Evolutionary conservation across 169 alveolate species (phyloP).

Genomic region (Eimeria acervulina): DNA sequence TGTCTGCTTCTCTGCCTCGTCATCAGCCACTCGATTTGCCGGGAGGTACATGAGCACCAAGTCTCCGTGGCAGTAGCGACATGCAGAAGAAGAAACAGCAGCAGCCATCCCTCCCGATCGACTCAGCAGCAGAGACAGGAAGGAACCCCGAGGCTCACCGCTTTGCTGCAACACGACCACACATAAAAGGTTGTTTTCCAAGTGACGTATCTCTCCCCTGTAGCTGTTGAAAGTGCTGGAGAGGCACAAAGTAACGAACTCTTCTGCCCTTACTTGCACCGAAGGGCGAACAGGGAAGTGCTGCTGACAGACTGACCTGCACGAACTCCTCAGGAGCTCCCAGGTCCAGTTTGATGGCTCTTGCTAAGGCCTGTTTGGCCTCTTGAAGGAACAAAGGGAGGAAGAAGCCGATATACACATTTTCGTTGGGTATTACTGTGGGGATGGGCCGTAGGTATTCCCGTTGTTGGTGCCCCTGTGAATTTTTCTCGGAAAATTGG

Average conservation of each 20-base stretch:
- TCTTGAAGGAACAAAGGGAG: conserved; percentile 79
- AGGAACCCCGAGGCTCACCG: conserved; percentile 71
- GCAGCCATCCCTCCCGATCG: conserved; percentile 51
- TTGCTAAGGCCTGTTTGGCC: conserved; percentile 80
- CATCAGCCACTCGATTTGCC: neutral
- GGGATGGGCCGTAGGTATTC: conserved; percentile 72
- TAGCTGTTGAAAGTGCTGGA: neutral
- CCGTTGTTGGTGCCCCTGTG: neutral
- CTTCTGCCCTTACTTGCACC: neutral
- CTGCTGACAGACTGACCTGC: conserved; percentile 46
- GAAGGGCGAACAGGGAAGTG: neutral
- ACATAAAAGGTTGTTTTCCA: neutral
- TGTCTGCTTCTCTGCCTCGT: neutral
- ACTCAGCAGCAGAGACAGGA: conserved; percentile 45
- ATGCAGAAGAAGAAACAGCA: neutral
- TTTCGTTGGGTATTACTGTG: conserved; percentile 64
- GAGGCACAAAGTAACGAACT: neutral
- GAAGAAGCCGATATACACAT: conserved; percentile 73
- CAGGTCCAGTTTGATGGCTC: conserved; percentile 79
- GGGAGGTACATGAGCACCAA: conserved; percentile 73
- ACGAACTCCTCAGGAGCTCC: conserved; percentile 49
- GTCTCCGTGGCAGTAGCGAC: conserved; percentile 73
- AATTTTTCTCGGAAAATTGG: neutral
- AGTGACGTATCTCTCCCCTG: neutral
- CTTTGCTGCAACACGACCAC: conserved; percentile 44